A percentile compares a stretch with the other conserved stretches of the same genome.
phyloP scores from a whole-genome alignment of 1,284 basidiomycete species.

The Leccinum pachyderme region DNA sequence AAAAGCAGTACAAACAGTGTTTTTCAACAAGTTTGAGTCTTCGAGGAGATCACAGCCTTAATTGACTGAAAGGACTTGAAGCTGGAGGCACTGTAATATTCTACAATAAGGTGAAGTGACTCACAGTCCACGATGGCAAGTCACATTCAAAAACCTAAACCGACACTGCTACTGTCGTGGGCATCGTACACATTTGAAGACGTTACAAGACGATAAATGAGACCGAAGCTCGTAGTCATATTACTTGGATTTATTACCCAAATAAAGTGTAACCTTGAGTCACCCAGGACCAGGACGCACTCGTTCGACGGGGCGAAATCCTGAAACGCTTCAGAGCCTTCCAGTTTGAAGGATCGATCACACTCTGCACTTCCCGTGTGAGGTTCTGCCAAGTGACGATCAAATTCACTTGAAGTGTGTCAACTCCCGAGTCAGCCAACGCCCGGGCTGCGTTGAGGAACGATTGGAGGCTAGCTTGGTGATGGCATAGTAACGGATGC shows the following conservation, averaged over 20 bases:
- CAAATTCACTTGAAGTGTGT: constrained; percentile 19
- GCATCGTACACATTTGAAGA: not conserved
- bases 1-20: too few relatives aligned
- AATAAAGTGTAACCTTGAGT: constrained; percentile 7
- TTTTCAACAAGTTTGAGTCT: too few relatives aligned
- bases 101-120: too few relatives aligned
- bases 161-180: not conserved
- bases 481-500: constrained; percentile 17
- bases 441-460: constrained; percentile 20
- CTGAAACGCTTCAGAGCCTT: constrained; percentile 14
- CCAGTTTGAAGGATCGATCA: constrained; percentile 27
- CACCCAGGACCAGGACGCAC: constrained; percentile 17
- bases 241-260: not conserved
- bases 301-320: constrained; percentile 12
- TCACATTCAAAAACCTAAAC: not conserved
- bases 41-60: too few relatives aligned
- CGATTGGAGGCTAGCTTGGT: constrained; percentile 14
- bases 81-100: too few relatives aligned
- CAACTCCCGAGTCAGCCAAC: constrained; percentile 15
- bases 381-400: constrained; percentile 19
- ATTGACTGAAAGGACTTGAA: too few relatives aligned
- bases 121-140: not conserved
- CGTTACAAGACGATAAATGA: not conserved
- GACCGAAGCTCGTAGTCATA: not conserved
- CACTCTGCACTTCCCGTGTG: constrained; percentile 20